Percentiles rank a stretch among this genome's conserved stretches.
These are phyloP conservation scores for Apiospora marii DNA, from an alignment of 2,329 filamentous ascomycete species.

Conservation along the genomic window DNA sequence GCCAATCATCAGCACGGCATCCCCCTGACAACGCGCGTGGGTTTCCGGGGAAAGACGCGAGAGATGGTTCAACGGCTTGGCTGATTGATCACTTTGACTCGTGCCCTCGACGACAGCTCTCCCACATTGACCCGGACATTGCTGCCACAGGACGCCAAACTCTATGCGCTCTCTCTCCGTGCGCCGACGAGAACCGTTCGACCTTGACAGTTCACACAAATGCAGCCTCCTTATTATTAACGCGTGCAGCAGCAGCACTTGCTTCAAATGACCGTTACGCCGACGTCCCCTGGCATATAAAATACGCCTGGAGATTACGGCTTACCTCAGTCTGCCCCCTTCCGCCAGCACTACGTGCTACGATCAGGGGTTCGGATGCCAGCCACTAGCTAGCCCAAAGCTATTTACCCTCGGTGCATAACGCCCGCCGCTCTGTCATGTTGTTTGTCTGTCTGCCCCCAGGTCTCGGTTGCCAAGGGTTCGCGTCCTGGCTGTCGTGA, in stretches of 20 bases:
- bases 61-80: background rate
- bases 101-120: background rate
- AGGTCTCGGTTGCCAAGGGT: background rate
- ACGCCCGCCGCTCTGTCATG: background rate
- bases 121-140: constrained; percentile 3
- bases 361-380: constrained; percentile 11
- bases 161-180: background rate
- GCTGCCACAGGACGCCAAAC: background rate
- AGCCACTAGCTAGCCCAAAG: constrained; percentile 3
- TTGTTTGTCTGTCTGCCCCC: background rate
- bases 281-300: background rate
- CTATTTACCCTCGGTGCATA: background rate
- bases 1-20: background rate
- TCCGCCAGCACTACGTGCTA: background rate
- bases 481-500: constrained; percentile 10
- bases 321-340: background rate
- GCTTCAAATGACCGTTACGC: background rate
- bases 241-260: background rate
- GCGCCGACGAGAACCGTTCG: background rate
- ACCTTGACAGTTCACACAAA: background rate
- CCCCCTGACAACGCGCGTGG: background rate
- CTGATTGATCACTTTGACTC: background rate
- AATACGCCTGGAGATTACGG: background rate
- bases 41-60: constrained; percentile 1
- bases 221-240: background rate